Conservation (phyloP, 805 yeast genomes). For the Saccharomycopsis babjevae region DNA sequence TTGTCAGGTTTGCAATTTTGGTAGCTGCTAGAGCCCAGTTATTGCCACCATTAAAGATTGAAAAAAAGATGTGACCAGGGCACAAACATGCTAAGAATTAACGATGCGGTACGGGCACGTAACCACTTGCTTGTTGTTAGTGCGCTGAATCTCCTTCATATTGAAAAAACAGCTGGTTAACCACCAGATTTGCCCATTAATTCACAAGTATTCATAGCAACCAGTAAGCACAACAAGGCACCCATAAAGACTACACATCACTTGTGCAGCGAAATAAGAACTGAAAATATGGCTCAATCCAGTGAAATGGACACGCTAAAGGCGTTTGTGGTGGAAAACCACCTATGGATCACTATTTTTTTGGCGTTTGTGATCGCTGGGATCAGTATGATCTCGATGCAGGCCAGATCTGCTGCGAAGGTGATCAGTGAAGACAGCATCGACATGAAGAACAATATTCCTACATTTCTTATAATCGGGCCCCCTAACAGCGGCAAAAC, state of each 20-base stretch:
- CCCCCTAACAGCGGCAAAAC: conserved; percentile 63
- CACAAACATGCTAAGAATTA: too few relatives aligned
- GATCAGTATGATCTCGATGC: conserved; percentile 2
- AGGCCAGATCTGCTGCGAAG: not conserved
- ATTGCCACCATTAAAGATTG: not conserved
- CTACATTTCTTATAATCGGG: conserved; percentile 57
- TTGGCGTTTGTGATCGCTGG: conserved; percentile 5
- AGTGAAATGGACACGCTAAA: not conserved
- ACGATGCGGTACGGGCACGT: too few relatives aligned
- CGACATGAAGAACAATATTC: conserved; percentile 26
- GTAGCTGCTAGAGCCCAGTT: not conserved
- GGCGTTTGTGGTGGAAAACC: conserved; percentile 1
- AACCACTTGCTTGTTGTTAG: too few relatives aligned
- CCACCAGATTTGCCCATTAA: too few relatives aligned
- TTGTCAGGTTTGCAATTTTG: not conserved
- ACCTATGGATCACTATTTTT: not conserved
- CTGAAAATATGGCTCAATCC: not conserved
- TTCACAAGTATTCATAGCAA: too few relatives aligned
- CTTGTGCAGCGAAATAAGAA: too few relatives aligned
- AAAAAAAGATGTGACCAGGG: too few relatives aligned
- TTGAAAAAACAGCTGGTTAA: too few relatives aligned
- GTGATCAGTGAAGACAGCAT: conserved; percentile 1
- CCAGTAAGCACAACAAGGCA: too few relatives aligned
- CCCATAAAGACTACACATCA: too few relatives aligned
- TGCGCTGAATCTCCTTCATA: too few relatives aligned